Evolutionary conservation across 1,139 yeast species (phyloP), one percentile per base, ranked within the genome.

Genomic region (Yamadazyma spencermartinsiae): DNA sequence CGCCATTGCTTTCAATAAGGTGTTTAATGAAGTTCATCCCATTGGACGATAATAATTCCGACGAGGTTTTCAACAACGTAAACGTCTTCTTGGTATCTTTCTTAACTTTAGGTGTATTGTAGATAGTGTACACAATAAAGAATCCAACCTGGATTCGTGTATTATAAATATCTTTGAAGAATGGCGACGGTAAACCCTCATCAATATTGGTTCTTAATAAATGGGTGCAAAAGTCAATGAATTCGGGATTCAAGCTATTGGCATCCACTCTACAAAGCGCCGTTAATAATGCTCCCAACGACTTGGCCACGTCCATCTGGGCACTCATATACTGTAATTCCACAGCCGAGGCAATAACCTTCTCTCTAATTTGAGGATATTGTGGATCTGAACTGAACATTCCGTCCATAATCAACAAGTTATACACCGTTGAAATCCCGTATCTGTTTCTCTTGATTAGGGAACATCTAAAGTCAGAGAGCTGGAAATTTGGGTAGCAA

Each of bases 261-360:
- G 60, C 41, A 44, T 58, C 71, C 33, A 60, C 61, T 39, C 72
- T 67, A 49, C 82, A 75, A 46, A 76, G 76, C 0, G 94, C 79
- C 0, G 94, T 82, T 21, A 86, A 47, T 12, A 89, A 64, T 1
- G 92, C 89, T 36, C 94, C 90, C 74, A 86, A 81, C 0, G 95
- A 77, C 52, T 82, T 82, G 3, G 87, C 82, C 19, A 85, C 76
- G 3, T 77, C 66, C 16, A 82, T 68, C 54, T 88, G 96, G 1
- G 92, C 76, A 37, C 80, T 74, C 15, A 82, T 70, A 54, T 72
- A 74, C 44, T 87, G 89, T 33, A 80, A 56, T 49, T 83, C 82
- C 32, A 81, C 61, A 45, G 89, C 82, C 1, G 86, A 80, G 3
- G 74, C 71, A 4, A 76, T 60, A 5, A 88, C 73, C 38, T 76